These are phyloP conservation scores for Candida quercuum DNA, from an alignment of 805 yeast genomes.

Conservation along the genomic window DNA sequence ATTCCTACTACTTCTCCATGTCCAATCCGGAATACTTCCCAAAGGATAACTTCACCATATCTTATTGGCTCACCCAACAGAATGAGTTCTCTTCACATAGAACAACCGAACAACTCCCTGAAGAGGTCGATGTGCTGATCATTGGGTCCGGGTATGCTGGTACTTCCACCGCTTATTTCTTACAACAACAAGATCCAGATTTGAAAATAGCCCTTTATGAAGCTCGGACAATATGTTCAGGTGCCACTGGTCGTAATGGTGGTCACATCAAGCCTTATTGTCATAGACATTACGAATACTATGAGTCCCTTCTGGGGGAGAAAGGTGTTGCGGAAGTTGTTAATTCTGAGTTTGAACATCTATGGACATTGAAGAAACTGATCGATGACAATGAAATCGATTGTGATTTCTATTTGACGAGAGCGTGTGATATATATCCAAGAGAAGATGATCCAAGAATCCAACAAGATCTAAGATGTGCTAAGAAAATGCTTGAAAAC, in stretches of 20 bases:
- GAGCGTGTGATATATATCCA: slow-evolving; percentile 32
- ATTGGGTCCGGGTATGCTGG: slow-evolving; percentile 45
- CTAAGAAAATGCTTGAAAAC: slow-evolving; percentile 20
- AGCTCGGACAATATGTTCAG: slow-evolving; percentile 35
- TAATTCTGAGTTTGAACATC: slow-evolving; percentile 33
- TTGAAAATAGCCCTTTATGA: slow-evolving; percentile 30
- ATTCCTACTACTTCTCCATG: too few species aligned
- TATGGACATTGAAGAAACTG: slow-evolving; percentile 27
- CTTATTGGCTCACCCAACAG: slow-evolving; percentile 16
- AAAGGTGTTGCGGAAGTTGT: slow-evolving; percentile 30
- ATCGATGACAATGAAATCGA: slow-evolving; percentile 30
- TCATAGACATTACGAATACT: slow-evolving; percentile 11
- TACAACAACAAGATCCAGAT: slow-evolving; percentile 24
- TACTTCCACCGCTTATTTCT: slow-evolving; percentile 32
- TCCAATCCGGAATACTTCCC: slow-evolving; percentile 12
- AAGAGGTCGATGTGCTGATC: slow-evolving; percentile 32
- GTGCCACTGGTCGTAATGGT: slow-evolving; percentile 46
- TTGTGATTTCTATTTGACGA: slow-evolving; percentile 31
- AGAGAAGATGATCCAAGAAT: slow-evolving; percentile 17
- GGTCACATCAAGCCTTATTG: slow-evolving; percentile 40
- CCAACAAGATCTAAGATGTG: slow-evolving; percentile 10
- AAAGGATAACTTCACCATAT: slow-evolving; percentile 12
- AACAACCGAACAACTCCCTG: slow-evolving; percentile 26
- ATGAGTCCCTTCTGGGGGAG: slow-evolving; percentile 8
- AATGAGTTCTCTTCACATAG: slow-evolving; percentile 13